Evolutionary conservation across 169 alveolate species (phyloP).

Genomic region (Perkinsus marinus): DNA sequence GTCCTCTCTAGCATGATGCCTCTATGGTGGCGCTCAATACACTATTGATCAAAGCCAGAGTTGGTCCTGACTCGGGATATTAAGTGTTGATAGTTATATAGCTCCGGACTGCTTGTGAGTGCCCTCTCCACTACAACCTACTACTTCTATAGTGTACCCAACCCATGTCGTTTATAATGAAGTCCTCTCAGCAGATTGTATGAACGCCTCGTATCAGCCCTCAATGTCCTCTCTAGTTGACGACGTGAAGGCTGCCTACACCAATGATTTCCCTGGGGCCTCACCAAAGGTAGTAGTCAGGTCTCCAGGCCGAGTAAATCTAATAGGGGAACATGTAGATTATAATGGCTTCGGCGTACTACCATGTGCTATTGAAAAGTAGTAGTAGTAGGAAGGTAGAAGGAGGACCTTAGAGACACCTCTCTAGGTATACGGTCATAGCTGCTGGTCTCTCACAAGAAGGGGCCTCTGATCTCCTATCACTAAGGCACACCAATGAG

Average conservation of each 20-base stretch:
- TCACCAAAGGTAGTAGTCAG: not conserved
- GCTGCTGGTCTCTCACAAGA: conserved; percentile 24
- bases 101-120: no score
- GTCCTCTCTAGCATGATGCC: not conserved
- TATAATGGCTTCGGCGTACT: conserved; percentile 51
- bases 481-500: not conserved
- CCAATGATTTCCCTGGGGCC: not conserved
- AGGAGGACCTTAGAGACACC: conserved; percentile 20
- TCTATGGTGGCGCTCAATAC: no score
- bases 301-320: conserved; percentile 65
- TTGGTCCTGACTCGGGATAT: no score
- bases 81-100: no score
- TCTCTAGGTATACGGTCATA: conserved; percentile 25
- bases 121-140: no score
- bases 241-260: not conserved
- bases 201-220: not conserved
- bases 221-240: not conserved
- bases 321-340: conserved; percentile 66
- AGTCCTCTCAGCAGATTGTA: not conserved
- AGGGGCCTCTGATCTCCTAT: conserved; percentile 1
- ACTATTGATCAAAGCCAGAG: no score
- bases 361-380: conserved; percentile 54
- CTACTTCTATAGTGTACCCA: no score
- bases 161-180: no score
- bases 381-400: not conserved